These are phyloP conservation scores for Talaromyces marneffei DNA, from an alignment of 2,329 filamentous ascomycete species.

Conservation along the genomic window DNA sequence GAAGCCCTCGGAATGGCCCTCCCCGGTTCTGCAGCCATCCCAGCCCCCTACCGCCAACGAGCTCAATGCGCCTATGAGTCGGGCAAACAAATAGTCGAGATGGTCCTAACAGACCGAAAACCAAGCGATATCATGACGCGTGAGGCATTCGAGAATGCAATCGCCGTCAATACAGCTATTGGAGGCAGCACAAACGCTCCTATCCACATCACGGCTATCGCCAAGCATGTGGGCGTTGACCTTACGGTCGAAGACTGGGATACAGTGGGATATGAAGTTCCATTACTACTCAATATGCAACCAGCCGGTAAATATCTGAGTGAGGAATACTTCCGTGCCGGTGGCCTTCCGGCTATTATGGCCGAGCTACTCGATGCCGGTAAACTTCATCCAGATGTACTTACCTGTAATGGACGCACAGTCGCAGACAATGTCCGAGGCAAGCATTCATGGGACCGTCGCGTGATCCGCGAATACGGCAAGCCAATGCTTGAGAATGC, in stretches of 20 bases:
- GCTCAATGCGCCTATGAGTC: constrained; percentile 46
- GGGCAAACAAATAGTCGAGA: constrained; percentile 46
- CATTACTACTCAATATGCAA: constrained; percentile 51
- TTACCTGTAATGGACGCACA: constrained; percentile 46
- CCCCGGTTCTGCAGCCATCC: constrained; percentile 48
- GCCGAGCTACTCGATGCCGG: constrained; percentile 48
- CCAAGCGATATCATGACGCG: constrained; percentile 53
- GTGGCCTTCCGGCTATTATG: constrained; percentile 50
- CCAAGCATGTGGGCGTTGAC: constrained; percentile 49
- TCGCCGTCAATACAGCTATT: constrained; percentile 51
- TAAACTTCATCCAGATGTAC: constrained; percentile 39
- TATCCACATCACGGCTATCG: constrained; percentile 52
- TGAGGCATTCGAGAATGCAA: constrained; percentile 52
- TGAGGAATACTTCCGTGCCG: constrained; percentile 51
- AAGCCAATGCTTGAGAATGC: constrained; percentile 47
- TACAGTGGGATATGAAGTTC: constrained; percentile 44
- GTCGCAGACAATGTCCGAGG: constrained; percentile 41
- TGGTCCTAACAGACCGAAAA: constrained; percentile 45
- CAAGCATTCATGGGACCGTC: constrained; percentile 47
- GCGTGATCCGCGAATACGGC: constrained; percentile 42
- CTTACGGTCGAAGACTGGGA: constrained; percentile 53
- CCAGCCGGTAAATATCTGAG: constrained; percentile 50
- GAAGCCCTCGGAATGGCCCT: constrained; percentile 51
- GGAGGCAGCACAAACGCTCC: constrained; percentile 54
- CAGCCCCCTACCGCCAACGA: constrained; percentile 46